A percentile compares a stretch with the other conserved stretches of the same genome.
Evolutionary conservation across 106 monocot species (phyloP).

Genomic region (Dendrobium chrysotoxum): DNA sequence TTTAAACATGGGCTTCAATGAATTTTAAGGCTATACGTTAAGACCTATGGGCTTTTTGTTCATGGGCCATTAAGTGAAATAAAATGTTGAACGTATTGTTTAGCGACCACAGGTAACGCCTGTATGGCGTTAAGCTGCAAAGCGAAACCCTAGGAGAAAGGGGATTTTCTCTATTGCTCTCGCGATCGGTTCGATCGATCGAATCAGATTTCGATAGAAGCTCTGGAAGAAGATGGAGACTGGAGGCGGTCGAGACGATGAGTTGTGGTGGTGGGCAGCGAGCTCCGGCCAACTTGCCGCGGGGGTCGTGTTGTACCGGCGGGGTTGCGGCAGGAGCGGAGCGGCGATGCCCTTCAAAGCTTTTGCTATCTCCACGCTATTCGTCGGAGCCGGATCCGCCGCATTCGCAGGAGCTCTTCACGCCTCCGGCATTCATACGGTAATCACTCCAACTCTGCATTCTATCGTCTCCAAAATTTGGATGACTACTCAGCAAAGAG

Average conservation of each 20-base stretch:
- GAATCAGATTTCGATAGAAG: not conserved
- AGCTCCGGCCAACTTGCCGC: conserved; percentile 61
- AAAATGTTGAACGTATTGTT: too few species aligned
- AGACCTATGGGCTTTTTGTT: too few species aligned
- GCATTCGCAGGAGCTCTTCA: conserved; percentile 33
- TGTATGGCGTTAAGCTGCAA: not conserved
- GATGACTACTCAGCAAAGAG: not conserved
- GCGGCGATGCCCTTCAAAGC: conserved; percentile 88
- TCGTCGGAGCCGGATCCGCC: conserved; percentile 78
- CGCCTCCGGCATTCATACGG: conserved; percentile 46
- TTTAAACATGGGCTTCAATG: too few species aligned
- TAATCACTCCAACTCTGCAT: conserved; percentile 5
- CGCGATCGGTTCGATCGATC: not conserved
- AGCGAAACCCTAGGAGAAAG: not conserved
- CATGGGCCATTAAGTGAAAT: too few species aligned
- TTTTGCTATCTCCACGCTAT: conserved; percentile 70
- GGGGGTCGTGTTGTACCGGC: conserved; percentile 49
- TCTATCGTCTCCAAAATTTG: not conserved
- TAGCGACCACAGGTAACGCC: too few species aligned
- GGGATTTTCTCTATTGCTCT: not conserved
- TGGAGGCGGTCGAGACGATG: conserved; percentile 9
- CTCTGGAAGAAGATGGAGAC: not conserved
- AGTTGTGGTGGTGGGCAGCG: conserved; percentile 78
- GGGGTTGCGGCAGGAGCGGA: conserved; percentile 39
- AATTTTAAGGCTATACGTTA: too few species aligned